phyloP scores from a whole-genome alignment of 2,329 filamentous ascomycete species.

The Hypoxylon sp. region DNA sequence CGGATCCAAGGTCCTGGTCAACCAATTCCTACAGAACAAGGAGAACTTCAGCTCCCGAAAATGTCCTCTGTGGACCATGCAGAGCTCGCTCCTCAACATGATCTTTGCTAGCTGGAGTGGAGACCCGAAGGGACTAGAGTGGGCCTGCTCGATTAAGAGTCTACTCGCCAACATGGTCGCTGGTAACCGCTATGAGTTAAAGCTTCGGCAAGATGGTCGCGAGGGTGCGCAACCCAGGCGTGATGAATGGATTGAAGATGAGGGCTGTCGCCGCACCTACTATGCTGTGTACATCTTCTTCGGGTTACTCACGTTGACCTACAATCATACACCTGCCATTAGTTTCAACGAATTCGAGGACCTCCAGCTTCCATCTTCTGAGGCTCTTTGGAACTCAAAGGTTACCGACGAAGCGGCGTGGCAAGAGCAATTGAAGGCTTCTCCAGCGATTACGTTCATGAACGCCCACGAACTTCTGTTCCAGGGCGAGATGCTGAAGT shows the following conservation, averaged over 20 bases:
- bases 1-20: conserved; percentile 96
- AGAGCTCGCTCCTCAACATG: conserved; percentile 97
- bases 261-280: conserved; percentile 95
- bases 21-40: conserved; percentile 97
- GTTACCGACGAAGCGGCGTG: conserved; percentile 84
- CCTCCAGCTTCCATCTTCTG: conserved; percentile 90
- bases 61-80: conserved; percentile 98
- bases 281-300: conserved; percentile 99
- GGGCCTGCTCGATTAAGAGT: conserved; percentile 99
- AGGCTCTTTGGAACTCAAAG: conserved; percentile 93
- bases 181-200: conserved; percentile 95
- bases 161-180: conserved; percentile 98
- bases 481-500: conserved; percentile 89
- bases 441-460: conserved; percentile 86
- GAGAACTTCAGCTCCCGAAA: conserved; percentile 99
- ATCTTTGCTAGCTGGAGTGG: conserved; percentile 99
- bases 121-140: conserved; percentile 96
- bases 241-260: conserved; percentile 95
- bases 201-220: conserved; percentile 90
- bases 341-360: conserved; percentile 99
- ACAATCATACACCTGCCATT: conserved; percentile 98
- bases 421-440: conserved; percentile 81
- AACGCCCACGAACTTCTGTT: conserved; percentile 96
- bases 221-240: conserved; percentile 82
- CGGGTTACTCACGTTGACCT: conserved; percentile 92